Conservation (phyloP, 306 rosid genomes). For the Fagus sylvatica region DNA sequence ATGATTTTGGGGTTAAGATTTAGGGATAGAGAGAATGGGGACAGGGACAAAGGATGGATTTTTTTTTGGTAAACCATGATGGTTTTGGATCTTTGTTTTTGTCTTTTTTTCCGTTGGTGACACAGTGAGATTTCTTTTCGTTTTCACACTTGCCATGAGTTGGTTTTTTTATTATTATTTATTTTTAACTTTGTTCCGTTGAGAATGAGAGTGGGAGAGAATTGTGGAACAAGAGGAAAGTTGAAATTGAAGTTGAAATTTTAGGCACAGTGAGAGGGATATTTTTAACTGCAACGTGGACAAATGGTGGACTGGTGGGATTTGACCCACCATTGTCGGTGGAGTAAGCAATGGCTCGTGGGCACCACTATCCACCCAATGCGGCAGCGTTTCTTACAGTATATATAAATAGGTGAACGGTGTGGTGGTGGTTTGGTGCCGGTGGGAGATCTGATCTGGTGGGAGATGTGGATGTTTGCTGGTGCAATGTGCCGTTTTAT, state of each 20-base stretch:
- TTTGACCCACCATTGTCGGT: conserved; percentile 32
- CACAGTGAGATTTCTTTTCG: background rate
- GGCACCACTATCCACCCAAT: background rate
- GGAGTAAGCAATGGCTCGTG: background rate
- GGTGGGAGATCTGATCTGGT: too few relatives aligned
- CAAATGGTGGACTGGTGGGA: background rate
- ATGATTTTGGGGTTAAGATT: background rate
- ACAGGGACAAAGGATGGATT: too few relatives aligned
- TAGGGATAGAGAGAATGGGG: background rate
- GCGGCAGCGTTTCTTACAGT: conserved; percentile 8
- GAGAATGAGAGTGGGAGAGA: background rate
- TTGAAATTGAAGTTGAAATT: background rate
- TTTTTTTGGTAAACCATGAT: too few relatives aligned
- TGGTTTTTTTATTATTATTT: too few relatives aligned
- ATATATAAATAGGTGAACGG: too few relatives aligned
- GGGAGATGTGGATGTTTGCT: too few relatives aligned
- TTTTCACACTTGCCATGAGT: background rate
- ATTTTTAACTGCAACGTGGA: too few relatives aligned
- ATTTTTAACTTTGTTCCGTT: background rate
- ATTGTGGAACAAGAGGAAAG: background rate
- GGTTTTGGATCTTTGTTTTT: background rate
- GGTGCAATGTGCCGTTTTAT: too few relatives aligned
- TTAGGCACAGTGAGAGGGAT: background rate
- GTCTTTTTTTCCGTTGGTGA: too few relatives aligned
- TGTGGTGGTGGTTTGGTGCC: too few relatives aligned